Conservation (phyloP, 108 stramenopile genomes). For the Skeletonema tropicum region DNA sequence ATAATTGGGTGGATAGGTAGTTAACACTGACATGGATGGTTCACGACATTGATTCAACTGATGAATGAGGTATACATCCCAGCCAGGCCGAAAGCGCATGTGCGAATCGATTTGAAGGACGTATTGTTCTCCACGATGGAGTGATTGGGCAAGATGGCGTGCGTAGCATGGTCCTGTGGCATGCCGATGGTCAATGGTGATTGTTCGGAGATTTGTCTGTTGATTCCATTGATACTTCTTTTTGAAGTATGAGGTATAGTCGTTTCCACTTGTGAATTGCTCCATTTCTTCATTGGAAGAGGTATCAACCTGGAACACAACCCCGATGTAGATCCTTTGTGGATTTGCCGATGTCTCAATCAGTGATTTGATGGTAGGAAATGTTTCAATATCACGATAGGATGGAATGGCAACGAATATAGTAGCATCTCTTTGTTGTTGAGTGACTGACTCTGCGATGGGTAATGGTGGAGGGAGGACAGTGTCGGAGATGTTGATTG, state of each 20-base stretch:
- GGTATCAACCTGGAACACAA: slow-evolving; percentile 72
- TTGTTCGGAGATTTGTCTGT: slow-evolving; percentile 43
- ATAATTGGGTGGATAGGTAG: slow-evolving; percentile 86
- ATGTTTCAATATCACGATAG: slow-evolving; percentile 83
- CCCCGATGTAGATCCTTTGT: slow-evolving; percentile 65
- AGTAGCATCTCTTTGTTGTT: slow-evolving; percentile 14
- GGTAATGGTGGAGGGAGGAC: slow-evolving; percentile 26
- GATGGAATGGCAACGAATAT: slow-evolving; percentile 89
- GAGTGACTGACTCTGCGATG: not conserved
- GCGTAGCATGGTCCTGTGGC: slow-evolving; percentile 88
- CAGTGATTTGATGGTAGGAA: slow-evolving; percentile 71
- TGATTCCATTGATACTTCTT: slow-evolving; percentile 14
- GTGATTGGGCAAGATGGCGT: slow-evolving; percentile 66
- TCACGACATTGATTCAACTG: slow-evolving; percentile 26
- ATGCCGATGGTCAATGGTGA: slow-evolving; percentile 55
- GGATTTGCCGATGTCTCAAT: slow-evolving; percentile 65
- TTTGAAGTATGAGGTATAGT: not conserved
- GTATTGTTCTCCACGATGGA: slow-evolving; percentile 87
- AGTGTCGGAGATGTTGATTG: not conserved
- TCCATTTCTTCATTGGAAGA: slow-evolving; percentile 26
- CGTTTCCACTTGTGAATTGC: slow-evolving; percentile 6
- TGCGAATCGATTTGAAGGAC: slow-evolving; percentile 93
- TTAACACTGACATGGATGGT: slow-evolving; percentile 52
- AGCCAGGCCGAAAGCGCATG: slow-evolving; percentile 78
- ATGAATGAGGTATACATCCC: slow-evolving; percentile 72